A percentile compares a stretch with the other conserved stretches of the same genome.
Conservation (phyloP, 1,284 basidiomycete genomes). For the Pseudozyma sp. region DNA sequence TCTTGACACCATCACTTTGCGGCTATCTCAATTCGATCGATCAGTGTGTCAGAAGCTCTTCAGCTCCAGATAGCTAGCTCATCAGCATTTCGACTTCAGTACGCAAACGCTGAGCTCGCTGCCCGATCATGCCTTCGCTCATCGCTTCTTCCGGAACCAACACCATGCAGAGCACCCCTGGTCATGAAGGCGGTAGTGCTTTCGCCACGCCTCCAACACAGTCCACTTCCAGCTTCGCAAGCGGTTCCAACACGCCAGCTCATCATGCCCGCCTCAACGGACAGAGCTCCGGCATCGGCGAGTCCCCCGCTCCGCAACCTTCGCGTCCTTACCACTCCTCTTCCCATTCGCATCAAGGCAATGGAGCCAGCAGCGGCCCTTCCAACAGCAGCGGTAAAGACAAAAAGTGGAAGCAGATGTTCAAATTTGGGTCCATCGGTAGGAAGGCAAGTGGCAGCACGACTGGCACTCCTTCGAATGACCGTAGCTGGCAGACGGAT, state of each 20-base stretch:
- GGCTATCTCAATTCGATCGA: no score
- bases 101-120: no score
- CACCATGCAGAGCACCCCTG: conserved; percentile 38
- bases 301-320: conserved; percentile 32
- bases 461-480: conserved; percentile 13
- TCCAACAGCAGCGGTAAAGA: conserved; percentile 46
- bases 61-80: no score
- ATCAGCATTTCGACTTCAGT: no score
- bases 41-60: no score
- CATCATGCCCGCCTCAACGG: conserved; percentile 22
- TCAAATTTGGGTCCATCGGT: conserved; percentile 64
- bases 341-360: conserved; percentile 12
- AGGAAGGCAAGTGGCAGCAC: conserved; percentile 45
- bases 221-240: conserved; percentile 42
- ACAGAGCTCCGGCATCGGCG: conserved; percentile 43
- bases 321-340: conserved; percentile 30
- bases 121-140: conserved; percentile 25
- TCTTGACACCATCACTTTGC: no score
- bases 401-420: conserved; percentile 67
- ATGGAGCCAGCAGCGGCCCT: conserved; percentile 12
- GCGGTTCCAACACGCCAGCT: conserved; percentile 42
- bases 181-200: conserved; percentile 32
- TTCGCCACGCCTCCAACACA: conserved; percentile 44
- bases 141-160: conserved; percentile 29
- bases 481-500: conserved; percentile 40